Conservation (phyloP, 163 green algal species). For the Coccomyxa subellipsoidea region DNA sequence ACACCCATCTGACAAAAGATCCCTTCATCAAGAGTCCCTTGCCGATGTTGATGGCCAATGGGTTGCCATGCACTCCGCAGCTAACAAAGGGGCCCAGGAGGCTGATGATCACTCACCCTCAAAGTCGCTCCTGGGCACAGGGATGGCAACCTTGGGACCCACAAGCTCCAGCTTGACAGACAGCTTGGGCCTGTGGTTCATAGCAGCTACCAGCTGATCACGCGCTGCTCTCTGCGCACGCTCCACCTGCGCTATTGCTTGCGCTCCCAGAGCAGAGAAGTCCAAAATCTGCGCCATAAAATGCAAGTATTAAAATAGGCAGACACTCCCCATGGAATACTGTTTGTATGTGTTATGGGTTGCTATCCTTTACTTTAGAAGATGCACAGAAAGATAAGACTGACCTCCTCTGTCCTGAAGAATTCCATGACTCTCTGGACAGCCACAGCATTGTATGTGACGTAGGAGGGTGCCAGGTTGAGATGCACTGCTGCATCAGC, state of each 20-base stretch:
- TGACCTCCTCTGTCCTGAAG: slow-evolving; percentile 55
- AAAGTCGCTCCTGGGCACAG: slow-evolving; percentile 31
- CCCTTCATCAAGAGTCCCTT: no score
- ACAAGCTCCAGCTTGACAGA: slow-evolving; percentile 70
- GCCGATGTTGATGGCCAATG: no score
- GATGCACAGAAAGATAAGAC: neutral
- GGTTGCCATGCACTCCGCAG: no score
- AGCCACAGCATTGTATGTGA: slow-evolving; percentile 64
- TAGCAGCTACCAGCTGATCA: slow-evolving; percentile 51
- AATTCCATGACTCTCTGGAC: slow-evolving; percentile 63
- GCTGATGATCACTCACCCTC: slow-evolving; percentile 22
- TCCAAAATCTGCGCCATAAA: slow-evolving; percentile 46
- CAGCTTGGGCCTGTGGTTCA: slow-evolving; percentile 57
- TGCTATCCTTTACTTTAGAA: no score
- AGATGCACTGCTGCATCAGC: slow-evolving; percentile 63
- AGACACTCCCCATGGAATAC: no score
- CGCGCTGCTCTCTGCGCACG: slow-evolving; percentile 45
- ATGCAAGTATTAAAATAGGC: no score
- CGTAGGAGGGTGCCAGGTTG: slow-evolving; percentile 66
- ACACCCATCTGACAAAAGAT: no score
- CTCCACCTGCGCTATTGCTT: slow-evolving; percentile 55
- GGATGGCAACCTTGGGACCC: slow-evolving; percentile 84
- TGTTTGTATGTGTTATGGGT: no score
- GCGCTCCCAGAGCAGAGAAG: slow-evolving; percentile 52
- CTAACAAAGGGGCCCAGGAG: no score